Evolutionary conservation across 2,329 filamentous ascomycete species (phyloP).

Genomic region (Aspergillus thermomutatus): DNA sequence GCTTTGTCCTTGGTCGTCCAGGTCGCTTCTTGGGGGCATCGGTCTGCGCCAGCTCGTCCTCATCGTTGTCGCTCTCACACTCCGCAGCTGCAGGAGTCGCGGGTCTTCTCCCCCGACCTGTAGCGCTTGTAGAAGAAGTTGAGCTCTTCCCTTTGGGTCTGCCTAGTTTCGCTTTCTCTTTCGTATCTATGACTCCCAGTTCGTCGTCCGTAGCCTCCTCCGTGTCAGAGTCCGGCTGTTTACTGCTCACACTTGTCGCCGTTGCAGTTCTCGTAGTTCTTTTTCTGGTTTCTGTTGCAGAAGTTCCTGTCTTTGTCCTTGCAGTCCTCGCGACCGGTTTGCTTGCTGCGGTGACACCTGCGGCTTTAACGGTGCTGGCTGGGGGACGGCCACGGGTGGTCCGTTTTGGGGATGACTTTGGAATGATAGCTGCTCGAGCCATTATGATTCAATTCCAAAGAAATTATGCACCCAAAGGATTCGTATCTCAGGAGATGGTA

Average conservation of each 20-base stretch:
- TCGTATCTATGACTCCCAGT: conserved; percentile 14
- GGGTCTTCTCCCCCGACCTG: conserved; percentile 10
- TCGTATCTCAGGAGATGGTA: not conserved
- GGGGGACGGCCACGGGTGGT: conserved; percentile 18
- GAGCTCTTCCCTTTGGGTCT: conserved; percentile 13
- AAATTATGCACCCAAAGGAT: not conserved
- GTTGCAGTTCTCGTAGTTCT: conserved; percentile 6
- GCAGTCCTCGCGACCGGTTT: conserved; percentile 10
- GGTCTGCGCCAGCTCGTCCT: conserved; percentile 23
- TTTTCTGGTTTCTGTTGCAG: conserved; percentile 12
- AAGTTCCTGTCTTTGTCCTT: conserved; percentile 9
- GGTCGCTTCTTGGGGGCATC: conserved; percentile 21
- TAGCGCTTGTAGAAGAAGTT: conserved; percentile 3
- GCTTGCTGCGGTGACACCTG: conserved; percentile 4
- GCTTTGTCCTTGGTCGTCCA: conserved; percentile 16
- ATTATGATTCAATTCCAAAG: conserved; percentile 8
- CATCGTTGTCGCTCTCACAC: conserved; percentile 16
- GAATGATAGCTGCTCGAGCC: conserved; percentile 26
- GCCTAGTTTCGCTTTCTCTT: conserved; percentile 4
- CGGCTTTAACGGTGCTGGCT: conserved; percentile 7
- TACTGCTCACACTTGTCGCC: not conserved
- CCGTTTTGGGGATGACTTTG: conserved; percentile 18
- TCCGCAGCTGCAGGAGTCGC: not conserved
- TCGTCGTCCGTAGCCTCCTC: conserved; percentile 27
- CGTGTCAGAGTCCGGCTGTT: conserved; percentile 9